Evolutionary conservation across 2,329 filamentous ascomycete genomes (phyloP), one percentile per base, ranked within the genome.

Genomic region (Juglanconis sp.): DNA sequence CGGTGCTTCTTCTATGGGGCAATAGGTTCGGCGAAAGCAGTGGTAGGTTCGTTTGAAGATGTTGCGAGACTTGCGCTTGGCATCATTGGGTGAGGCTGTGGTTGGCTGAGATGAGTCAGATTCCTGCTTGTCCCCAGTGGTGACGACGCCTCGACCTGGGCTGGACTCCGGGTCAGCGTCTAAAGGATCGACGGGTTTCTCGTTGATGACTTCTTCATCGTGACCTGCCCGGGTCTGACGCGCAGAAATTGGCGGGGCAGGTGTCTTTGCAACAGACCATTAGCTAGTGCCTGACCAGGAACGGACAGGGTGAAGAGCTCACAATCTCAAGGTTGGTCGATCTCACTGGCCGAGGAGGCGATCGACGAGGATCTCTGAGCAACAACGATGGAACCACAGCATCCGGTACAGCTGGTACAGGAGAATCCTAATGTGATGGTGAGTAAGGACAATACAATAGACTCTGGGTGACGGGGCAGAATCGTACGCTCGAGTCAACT

Each of bases 11-110:
- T 71, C 69, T 5, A 63, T 64, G 4, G 73, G 73, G 57, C 67
- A 70, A 65, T 76, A 76, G 2, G 70, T 71, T 47, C 64, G 63
- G 40, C 70, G 66, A 56, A 73, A 70, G 48, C 65, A 64, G 30
- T 62, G 57, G 50, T 68, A 66, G n/a, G 62, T 31, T 31, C 69
- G 65, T 42, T 65, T 68, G 63, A 69, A 65, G 2, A 57, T 62
- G 24, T 68, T 69, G 47, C 63, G 64, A 48, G 52, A 63, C 35
- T 67, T 67, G 5, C 32, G 24, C 13, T 55, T 32, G 9, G 35
- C 13, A 1, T 56, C 13, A 4, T 51, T 46, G 5, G 31, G 7
- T 13, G 34, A 24, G 32, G 24, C 17, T 1, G 13, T 31, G 9
- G 17, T 17, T 5, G 35, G 48, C 51, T 60, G 47, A n/a, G 35